Conservation (phyloP, 257 asterid genomes). For the Nicotiana tabacum region DNA sequence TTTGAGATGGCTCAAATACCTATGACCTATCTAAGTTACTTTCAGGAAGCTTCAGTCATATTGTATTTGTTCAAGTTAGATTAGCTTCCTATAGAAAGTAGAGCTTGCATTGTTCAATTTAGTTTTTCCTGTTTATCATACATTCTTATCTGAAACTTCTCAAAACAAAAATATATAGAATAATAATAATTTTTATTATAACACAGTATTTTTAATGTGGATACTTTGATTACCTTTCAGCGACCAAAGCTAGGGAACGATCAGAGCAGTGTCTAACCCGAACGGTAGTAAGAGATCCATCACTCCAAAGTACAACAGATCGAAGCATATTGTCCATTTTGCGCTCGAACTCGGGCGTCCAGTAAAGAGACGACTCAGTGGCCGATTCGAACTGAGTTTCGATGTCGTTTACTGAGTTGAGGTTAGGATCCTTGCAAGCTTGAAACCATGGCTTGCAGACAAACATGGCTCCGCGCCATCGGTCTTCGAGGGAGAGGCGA, state of each 20-base stretch:
- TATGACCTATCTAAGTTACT: too few relatives aligned
- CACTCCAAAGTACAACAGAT: conserved; percentile 63
- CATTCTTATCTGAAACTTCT: too few relatives aligned
- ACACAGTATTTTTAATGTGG: too few relatives aligned
- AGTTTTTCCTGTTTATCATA: too few relatives aligned
- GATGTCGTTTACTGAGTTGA: conserved; percentile 60
- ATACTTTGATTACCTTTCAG: conserved; percentile 38
- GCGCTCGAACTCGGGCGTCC: conserved; percentile 65
- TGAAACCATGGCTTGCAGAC: conserved; percentile 74
- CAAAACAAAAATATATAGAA: too few relatives aligned
- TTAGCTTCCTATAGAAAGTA: too few relatives aligned
- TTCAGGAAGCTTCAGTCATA: too few relatives aligned
- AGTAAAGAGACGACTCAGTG: conserved; percentile 54
- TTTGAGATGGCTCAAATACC: too few relatives aligned
- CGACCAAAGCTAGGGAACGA: conserved; percentile 56
- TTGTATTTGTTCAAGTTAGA: too few relatives aligned
- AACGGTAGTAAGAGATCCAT: conserved; percentile 44
- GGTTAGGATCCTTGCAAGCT: conserved; percentile 65
- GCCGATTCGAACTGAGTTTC: conserved; percentile 41
- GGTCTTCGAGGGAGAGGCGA: conserved; percentile 58
- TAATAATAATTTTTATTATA: too few relatives aligned
- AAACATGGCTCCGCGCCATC: conserved; percentile 58
- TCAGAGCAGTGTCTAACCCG: conserved; percentile 79
- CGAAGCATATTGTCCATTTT: conserved; percentile 59
- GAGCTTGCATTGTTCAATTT: too few relatives aligned